Percentiles rank a stretch among this genome's conserved stretches.
Evolutionary conservation across 2,329 filamentous ascomycete genomes (phyloP).

Genomic region (Aspergillus neoniger): DNA sequence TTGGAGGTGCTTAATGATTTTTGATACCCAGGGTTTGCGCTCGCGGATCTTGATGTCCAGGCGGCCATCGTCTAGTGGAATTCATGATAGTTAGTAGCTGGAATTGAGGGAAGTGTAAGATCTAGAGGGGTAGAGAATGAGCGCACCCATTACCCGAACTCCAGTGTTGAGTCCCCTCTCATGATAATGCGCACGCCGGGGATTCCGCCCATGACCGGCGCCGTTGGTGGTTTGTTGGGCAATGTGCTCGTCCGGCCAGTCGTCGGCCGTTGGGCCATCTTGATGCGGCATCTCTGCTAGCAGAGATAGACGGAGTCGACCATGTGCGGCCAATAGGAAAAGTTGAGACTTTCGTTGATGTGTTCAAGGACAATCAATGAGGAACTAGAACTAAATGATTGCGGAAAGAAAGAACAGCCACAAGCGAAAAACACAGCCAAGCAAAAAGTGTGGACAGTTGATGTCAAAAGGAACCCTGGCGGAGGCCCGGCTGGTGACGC

Average conservation of each 20-base stretch:
- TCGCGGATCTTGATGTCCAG: constrained; percentile 80
- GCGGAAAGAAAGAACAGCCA: neutral
- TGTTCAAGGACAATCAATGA: neutral
- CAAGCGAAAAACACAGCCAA: neutral
- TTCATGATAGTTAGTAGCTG: neutral
- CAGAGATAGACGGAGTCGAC: neutral
- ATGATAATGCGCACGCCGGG: neutral
- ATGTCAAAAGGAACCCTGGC: neutral
- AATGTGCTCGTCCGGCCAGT: constrained; percentile 15
- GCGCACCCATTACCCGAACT: constrained; percentile 23
- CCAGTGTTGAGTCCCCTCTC: constrained; percentile 20
- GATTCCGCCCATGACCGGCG: neutral
- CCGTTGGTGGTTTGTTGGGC: neutral
- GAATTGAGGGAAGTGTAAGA: neutral
- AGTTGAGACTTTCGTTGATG: neutral
- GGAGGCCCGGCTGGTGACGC: neutral
- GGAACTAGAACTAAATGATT: too few species aligned
- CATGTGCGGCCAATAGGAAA: neutral
- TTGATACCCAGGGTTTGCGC: constrained; percentile 64
- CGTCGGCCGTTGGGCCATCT: constrained; percentile 8
- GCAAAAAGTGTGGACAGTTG: neutral
- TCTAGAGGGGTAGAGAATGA: neutral
- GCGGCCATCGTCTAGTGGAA: constrained; percentile 67
- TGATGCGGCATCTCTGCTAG: constrained; percentile 1
- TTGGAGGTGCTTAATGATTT: constrained; percentile 60